Evolutionary conservation across 768 basidiomycete species (phyloP).

Genomic region (Phlegmacium glaucopus): DNA sequence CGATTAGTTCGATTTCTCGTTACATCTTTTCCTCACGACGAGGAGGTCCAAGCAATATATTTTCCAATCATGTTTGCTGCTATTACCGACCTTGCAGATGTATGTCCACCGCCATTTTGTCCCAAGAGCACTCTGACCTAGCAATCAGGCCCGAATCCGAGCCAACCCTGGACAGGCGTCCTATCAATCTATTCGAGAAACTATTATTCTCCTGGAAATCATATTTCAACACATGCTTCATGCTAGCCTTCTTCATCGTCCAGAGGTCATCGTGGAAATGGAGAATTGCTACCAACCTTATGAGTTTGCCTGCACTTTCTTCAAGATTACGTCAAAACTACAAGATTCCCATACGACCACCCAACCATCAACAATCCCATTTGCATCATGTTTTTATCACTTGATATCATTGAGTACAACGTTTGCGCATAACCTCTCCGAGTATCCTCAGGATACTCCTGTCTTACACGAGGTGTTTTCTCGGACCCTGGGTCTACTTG

Average conservation of each 20-base stretch:
- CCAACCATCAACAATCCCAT: constrained; percentile 40
- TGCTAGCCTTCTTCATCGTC: constrained; percentile 47
- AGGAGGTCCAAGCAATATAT: constrained; percentile 80
- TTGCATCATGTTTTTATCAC: constrained; percentile 56
- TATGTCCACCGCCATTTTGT: constrained; percentile 31
- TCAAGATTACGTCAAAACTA: constrained; percentile 37
- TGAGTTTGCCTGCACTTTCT: constrained; percentile 60
- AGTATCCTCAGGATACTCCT: constrained; percentile 25
- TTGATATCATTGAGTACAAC: constrained; percentile 42
- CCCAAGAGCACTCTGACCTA: background rate
- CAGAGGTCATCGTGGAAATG: constrained; percentile 38
- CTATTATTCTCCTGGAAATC: constrained; percentile 49
- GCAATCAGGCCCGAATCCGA: constrained; percentile 26
- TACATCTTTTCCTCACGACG: constrained; percentile 77
- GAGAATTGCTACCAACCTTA: constrained; percentile 40
- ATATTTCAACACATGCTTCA: constrained; percentile 50
- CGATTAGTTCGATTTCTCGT: constrained; percentile 72
- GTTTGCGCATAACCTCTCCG: constrained; percentile 38
- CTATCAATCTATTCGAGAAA: constrained; percentile 35
- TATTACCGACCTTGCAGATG: constrained; percentile 61
- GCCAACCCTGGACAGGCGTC: constrained; percentile 31
- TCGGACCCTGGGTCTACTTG: constrained; percentile 48
- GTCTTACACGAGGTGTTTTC: constrained; percentile 48
- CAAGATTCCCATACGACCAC: constrained; percentile 14
- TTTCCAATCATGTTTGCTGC: constrained; percentile 76